These are phyloP conservation scores for Harrya chromipes DNA, from an alignment of 768 basidiomycete species.

Conservation along the genomic window DNA sequence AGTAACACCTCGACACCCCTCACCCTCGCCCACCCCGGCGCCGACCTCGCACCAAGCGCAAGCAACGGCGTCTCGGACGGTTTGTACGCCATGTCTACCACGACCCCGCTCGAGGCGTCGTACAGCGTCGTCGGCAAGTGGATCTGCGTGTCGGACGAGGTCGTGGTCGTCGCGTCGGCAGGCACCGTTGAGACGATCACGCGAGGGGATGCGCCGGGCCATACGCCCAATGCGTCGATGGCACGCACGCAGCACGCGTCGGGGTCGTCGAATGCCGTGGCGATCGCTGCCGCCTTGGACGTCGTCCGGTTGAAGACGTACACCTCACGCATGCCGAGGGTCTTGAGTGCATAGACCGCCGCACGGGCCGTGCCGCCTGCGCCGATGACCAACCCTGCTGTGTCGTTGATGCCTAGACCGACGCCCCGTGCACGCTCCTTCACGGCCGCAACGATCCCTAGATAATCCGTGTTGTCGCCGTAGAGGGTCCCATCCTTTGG, in stretches of 20 bases:
- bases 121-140: constrained; percentile 59
- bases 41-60: constrained; percentile 52
- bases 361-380: constrained; percentile 95
- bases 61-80: constrained; percentile 84
- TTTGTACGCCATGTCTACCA: constrained; percentile 94
- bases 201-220: constrained; percentile 54
- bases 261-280: constrained; percentile 50
- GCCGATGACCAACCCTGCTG: constrained; percentile 79
- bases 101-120: constrained; percentile 58
- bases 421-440: constrained; percentile 38
- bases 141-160: constrained; percentile 31
- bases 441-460: constrained; percentile 71
- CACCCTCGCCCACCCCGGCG: constrained; percentile 63
- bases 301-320: constrained; percentile 88
- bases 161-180: constrained; percentile 50
- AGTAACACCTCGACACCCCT: constrained; percentile 81
- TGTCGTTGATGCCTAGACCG: constrained; percentile 12
- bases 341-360: constrained; percentile 84
- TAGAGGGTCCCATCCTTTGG: constrained; percentile 45
- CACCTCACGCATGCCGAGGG: constrained; percentile 62
- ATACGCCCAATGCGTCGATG: constrained; percentile 54
- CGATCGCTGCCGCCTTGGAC: constrained; percentile 69
- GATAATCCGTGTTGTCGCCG: constrained; percentile 97
- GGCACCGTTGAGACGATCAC: constrained; percentile 92
- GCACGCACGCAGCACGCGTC: constrained; percentile 48